These are phyloP conservation scores for Thuidium tamariscinum DNA, from an alignment of 225 moss, liverwort and hornwort genomes.

Conservation along the genomic window DNA sequence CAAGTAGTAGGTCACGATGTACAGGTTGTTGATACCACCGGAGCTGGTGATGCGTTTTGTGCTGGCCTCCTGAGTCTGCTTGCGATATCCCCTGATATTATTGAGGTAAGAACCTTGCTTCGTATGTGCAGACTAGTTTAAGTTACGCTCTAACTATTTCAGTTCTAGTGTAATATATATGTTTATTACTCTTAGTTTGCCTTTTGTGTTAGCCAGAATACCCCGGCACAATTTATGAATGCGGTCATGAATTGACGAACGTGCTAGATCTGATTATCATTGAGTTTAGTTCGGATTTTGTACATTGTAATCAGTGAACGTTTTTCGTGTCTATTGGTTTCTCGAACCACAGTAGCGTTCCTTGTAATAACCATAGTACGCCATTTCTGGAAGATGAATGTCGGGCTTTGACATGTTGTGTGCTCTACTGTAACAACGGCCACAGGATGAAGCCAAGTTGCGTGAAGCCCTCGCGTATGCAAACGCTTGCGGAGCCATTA, in stretches of 20 bases:
- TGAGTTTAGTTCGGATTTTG: not conserved
- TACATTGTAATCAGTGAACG: not conserved
- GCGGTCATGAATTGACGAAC: not conserved
- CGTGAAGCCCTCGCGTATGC: conserved; percentile 36
- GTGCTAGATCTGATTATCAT: not conserved
- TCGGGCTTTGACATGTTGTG: not conserved
- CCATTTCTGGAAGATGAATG: not conserved
- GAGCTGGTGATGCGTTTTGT: conserved; percentile 62
- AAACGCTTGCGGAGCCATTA: conserved; percentile 54
- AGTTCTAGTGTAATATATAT: not conserved
- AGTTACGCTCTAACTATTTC: not conserved
- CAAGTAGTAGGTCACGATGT: conserved; percentile 28
- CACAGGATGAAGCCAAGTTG: conserved; percentile 35
- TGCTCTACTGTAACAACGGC: not conserved
- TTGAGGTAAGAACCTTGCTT: conserved; percentile 15
- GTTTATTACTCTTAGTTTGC: not conserved
- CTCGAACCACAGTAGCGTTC: not conserved
- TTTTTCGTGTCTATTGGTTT: not conserved
- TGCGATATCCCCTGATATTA: conserved; percentile 5
- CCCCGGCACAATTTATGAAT: not conserved
- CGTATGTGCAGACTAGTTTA: not conserved
- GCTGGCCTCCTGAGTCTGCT: conserved; percentile 37
- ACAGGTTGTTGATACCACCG: conserved; percentile 48
- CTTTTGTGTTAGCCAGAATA: not conserved
- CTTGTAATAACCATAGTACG: not conserved